Evolutionary conservation across 2,329 filamentous ascomycete species (phyloP).

Genomic region (Diaporthe vaccinii): DNA sequence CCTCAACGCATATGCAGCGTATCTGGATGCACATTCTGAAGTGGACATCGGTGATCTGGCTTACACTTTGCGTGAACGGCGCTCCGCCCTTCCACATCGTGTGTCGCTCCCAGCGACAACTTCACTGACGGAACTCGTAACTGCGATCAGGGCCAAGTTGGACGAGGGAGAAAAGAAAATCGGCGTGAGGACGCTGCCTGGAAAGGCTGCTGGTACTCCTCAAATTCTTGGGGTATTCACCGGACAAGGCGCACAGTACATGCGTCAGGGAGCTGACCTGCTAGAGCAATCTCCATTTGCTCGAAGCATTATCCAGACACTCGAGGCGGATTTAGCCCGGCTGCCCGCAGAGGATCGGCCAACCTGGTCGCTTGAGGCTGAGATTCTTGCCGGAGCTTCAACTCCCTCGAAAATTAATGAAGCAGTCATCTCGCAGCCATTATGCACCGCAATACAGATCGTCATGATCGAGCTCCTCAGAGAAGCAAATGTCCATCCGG

Average conservation of each 20-base stretch:
- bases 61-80: slow-evolving; percentile 45
- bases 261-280: slow-evolving; percentile 49
- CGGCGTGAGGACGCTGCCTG: neutral
- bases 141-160: neutral
- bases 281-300: slow-evolving; percentile 45
- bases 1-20: slow-evolving; percentile 42
- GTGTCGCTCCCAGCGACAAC: slow-evolving; percentile 43
- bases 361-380: slow-evolving; percentile 30
- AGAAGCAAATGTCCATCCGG: slow-evolving; percentile 42
- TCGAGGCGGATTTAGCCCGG: neutral
- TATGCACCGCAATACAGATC: slow-evolving; percentile 57
- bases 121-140: neutral
- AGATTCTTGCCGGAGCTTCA: slow-evolving; percentile 13
- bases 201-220: neutral
- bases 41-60: slow-evolving; percentile 43
- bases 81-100: slow-evolving; percentile 47
- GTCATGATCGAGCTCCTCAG: slow-evolving; percentile 51
- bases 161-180: neutral
- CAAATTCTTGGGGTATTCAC: slow-evolving; percentile 46
- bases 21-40: slow-evolving; percentile 40
- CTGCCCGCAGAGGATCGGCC: slow-evolving; percentile 9
- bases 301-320: neutral
- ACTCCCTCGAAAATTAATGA: slow-evolving; percentile 34
- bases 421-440: slow-evolving; percentile 31
- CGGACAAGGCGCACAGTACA: slow-evolving; percentile 52